Percentiles rank a stretch among this genome's conserved stretches.
These are phyloP conservation scores for Thermomucor indicae-seudaticae DNA, from an alignment of 371 early-diverging fungal genomes.

Conservation along the genomic window DNA sequence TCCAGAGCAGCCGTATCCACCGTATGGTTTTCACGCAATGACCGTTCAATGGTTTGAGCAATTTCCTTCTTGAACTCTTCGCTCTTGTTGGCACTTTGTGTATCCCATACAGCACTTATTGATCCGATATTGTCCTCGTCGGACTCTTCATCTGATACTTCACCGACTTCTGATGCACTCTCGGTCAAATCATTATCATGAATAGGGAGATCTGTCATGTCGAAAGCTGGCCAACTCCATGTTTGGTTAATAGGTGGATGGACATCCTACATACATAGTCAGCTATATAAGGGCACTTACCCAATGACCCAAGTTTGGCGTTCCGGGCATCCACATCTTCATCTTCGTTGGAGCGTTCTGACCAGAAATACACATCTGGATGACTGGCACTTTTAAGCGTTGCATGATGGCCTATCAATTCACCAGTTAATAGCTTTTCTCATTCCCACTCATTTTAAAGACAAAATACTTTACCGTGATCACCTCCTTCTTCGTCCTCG, in stretches of 20 bases:
- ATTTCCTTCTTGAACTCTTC: slow-evolving; percentile 81
- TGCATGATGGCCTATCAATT: slow-evolving; percentile 17
- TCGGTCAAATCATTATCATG: slow-evolving; percentile 39
- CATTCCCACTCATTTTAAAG: not conserved
- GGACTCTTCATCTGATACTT: slow-evolving; percentile 43
- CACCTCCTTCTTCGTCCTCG: slow-evolving; percentile 47
- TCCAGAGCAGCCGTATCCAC: slow-evolving; percentile 82
- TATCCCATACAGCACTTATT: slow-evolving; percentile 29
- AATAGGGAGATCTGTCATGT: slow-evolving; percentile 38
- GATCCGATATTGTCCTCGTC: slow-evolving; percentile 32
- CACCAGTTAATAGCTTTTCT: not conserved
- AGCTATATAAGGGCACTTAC: slow-evolving; percentile 10
- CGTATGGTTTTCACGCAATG: slow-evolving; percentile 72
- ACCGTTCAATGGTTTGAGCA: slow-evolving; percentile 72
- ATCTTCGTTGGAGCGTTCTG: slow-evolving; percentile 30
- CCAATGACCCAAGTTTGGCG: slow-evolving; percentile 38
- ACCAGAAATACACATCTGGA: slow-evolving; percentile 45
- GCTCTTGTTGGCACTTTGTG: slow-evolving; percentile 29
- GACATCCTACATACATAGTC: not conserved
- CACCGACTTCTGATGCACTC: slow-evolving; percentile 56
- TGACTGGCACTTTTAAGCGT: slow-evolving; percentile 36
- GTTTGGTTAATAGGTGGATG: not conserved
- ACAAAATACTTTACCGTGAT: slow-evolving; percentile 24
- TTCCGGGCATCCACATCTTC: slow-evolving; percentile 47
- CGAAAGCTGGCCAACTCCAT: slow-evolving; percentile 19